Base-by-base conservation (phyloP, 169 alveolate genomes). In the Eimeria sp. region DNA sequence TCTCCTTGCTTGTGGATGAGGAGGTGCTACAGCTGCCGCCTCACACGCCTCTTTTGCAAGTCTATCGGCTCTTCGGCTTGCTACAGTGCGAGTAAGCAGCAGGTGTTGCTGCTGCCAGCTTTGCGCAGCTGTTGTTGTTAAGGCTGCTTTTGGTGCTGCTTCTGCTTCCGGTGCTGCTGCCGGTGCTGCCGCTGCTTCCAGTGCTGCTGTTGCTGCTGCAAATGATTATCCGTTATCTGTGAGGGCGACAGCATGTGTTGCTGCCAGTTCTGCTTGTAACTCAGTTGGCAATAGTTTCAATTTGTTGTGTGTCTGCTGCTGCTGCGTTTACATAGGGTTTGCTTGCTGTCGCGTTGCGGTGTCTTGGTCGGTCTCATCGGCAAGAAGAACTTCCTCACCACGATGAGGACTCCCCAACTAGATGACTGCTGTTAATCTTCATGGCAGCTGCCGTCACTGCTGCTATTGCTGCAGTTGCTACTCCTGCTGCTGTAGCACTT, bases 21-120 rank as follows among this genome's bases (percentile, higher is more conserved):
- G 89, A 94, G 66, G 87, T 80, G 82, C 94, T 94, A 13, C 96
- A 94, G 89, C 88, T 94, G 72, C 93, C 91, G 6, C 96, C 96
- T n/a, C 94, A 94, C 89, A 85, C 96, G 43, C 95, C 94, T 9
- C 95, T 94, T 40, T 13, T 82, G 71, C 91, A 94, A 6, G 90
- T 94, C 58, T 94, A 94, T 82, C 74, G 91, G 40, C 37, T 83
- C 49, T 82, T 94, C 95, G 89, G 78, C n/a, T 83, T 82, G 54
- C 90, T 94, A 66, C 83, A 68, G 56, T 68, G 77, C 85, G 71
- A 68, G 95, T 88, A 33, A 25, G 90, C 56, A 33, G 18, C 52
- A 13, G 54, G 30, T 11, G 54, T 20, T 82, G 90, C 52, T 82
- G 66, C 72, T 82, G 66, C 40, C 85, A 27, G 33, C 37, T 76